Evolutionary conservation across 768 basidiomycete genomes (phyloP), one percentile per base, ranked within the genome.

Genomic region (Naganishia kalamii): DNA sequence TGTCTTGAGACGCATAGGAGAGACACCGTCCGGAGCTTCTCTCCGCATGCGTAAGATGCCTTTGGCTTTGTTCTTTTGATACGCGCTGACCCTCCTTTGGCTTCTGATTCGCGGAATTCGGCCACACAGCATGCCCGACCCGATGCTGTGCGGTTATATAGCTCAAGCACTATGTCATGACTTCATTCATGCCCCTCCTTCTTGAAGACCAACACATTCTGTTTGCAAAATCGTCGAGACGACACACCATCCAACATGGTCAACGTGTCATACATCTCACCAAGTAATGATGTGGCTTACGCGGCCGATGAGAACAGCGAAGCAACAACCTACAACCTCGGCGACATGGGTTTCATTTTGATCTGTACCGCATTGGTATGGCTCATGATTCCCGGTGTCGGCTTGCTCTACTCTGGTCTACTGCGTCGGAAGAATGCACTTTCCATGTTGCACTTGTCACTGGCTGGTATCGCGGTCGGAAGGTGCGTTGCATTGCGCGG

Each of bases 341-440:
- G 76, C 65, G 76, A 77, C 59, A 75, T 77, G 70, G 75, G 72
- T 17, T 77, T 72, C 72, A 62, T 68, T 19, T 25, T 68, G 23
- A 73, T 74, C 65, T 70, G 70, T 29, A 73, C 70, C 30, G 73
- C 72, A 0, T 62, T 80, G n/a, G 79, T 80, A 43, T 78, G 77
- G 77, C 66, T 80, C 66, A 80, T 80, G 79, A 69, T 78, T 17
- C 79, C 79, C 37, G 78, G 75, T 60, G 73, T 77, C 30, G 73
- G 74, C 2, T 66, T 75, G 35, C 77, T 79, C 70, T 79, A 79
- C 70, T 76, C 77, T 17, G 77, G 76, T 66, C 70, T 79, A 8
- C 67, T 81, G 19, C 67, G 80, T 23, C 63, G 80, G 2, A 81
- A 81, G 70, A 81, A 80, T 65, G 81, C 80, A 0, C 73, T 81